Evolutionary conservation across 2,329 filamentous ascomycete species (phyloP).

Genomic region (Fulvia fulva): DNA sequence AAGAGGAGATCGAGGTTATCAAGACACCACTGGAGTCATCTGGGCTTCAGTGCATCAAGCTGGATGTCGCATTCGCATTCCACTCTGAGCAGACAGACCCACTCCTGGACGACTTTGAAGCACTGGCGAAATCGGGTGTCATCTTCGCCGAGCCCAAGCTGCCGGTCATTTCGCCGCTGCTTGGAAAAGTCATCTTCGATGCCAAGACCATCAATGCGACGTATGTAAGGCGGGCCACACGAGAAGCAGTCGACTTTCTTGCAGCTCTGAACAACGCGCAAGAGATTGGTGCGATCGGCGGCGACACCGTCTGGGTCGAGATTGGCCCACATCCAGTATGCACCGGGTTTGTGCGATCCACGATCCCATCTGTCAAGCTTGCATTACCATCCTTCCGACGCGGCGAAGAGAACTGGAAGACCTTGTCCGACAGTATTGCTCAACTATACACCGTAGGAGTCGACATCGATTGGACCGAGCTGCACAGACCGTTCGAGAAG

Average conservation of each 20-base stretch:
- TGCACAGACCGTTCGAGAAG: too few relatives aligned
- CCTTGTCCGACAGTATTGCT: conserved; percentile 46
- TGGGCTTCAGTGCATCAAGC: conserved; percentile 14
- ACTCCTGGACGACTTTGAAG: conserved; percentile 24
- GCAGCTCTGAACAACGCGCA: conserved; percentile 22
- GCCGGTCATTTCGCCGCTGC: conserved; percentile 32
- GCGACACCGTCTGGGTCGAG: conserved; percentile 40
- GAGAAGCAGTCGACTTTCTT: conserved; percentile 42
- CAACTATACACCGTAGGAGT: conserved; percentile 53
- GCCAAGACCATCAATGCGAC: conserved; percentile 18
- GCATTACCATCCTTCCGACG: conserved; percentile 11
- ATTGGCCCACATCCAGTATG: conserved; percentile 48
- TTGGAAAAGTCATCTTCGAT: conserved; percentile 26
- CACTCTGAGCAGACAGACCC: conserved; percentile 32
- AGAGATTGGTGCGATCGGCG: conserved; percentile 35
- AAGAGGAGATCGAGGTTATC: too few relatives aligned
- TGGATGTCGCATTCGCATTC: conserved; percentile 30
- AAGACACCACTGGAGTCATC: too few relatives aligned
- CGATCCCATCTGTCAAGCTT: conserved; percentile 30
- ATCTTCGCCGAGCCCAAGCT: conserved; percentile 24
- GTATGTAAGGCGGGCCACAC: conserved; percentile 25
- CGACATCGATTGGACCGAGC: conserved; percentile 60
- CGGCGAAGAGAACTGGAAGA: conserved; percentile 41
- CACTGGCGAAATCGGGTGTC: not conserved
- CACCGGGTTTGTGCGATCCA: conserved; percentile 11